Base-by-base conservation (phyloP, 2,329 filamentous ascomycete species). In the Colletotrichum filicis region DNA sequence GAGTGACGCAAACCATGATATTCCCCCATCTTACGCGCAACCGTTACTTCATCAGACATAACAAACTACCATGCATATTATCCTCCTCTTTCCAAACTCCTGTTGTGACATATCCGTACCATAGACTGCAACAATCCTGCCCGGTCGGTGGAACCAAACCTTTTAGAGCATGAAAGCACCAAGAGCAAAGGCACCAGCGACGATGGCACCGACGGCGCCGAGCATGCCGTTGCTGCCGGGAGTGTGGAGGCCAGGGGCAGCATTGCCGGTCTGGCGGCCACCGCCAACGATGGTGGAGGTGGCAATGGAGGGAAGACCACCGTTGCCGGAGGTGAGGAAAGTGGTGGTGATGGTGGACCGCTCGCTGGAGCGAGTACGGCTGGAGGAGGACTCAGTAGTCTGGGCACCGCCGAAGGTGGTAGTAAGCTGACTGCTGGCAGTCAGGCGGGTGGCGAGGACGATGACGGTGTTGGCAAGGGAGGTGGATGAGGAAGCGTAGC, bases 391-490 rank as follows among this genome's bases (percentile, higher is more conserved):
- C 56, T 58, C 52, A 37, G 58, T 22, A n/a, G 70, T 55, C 52
- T 57, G 49, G 22, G 22, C 37, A 16, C 66, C 62, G 55, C 75
- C 76, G 68, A 83, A 77, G 56, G 82, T 83, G 30, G 80, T 83
- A 22, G 81, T 83, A 66, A 83, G 75, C 75, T 84, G 80, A 52
- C 63, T 77, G 46, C 78, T 73, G 64, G 79, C 78, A 9, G 80
- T 83, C n/a, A 80, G 78, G 9, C 76, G 76, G 8, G 77, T 78
- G 52, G 81, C 82, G 12, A 76, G 70, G 62, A 83, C 82, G 19
- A 77, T 79, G 75, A 83, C 73, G 66, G 76, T 76, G 46, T 77
- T 63, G 62, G 78, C 79, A 16, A 74, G 28, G 2, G 74, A 76
- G 11, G 79, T 71, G 19, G 72, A 75, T 65, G 74, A 76, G 1